phyloP scores from a whole-genome alignment of 2,329 filamentous ascomycete species.

The Aspergillus pseudoglaucus region DNA sequence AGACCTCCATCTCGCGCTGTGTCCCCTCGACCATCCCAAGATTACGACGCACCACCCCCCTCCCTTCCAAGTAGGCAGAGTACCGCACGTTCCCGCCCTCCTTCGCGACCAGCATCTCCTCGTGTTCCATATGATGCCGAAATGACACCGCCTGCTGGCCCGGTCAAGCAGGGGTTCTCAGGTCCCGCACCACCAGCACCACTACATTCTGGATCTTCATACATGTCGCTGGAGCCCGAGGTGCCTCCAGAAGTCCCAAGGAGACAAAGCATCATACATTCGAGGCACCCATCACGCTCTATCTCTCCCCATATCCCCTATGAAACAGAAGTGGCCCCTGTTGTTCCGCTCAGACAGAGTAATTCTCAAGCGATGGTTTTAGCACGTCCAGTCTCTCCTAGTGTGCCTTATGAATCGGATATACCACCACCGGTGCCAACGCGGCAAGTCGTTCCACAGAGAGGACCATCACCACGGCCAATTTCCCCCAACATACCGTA shows the following conservation, averaged over 20 bases:
- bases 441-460: conserved; percentile 8
- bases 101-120: background rate
- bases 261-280: background rate
- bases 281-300: background rate
- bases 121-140: background rate
- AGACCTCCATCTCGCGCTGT: conserved; percentile 21
- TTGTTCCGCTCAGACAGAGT: background rate
- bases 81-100: background rate
- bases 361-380: conserved; percentile 19
- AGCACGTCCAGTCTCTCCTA: conserved; percentile 17
- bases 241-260: background rate
- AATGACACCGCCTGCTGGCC: background rate
- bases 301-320: background rate
- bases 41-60: conserved; percentile 8
- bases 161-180: background rate
- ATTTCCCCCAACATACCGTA: conserved; percentile 13
- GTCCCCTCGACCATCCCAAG: conserved; percentile 19
- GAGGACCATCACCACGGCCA: conserved; percentile 21
- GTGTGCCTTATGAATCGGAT: conserved; percentile 4
- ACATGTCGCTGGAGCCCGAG: background rate
- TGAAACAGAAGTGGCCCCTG: background rate
- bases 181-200: background rate
- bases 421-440: conserved; percentile 8
- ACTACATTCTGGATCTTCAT: background rate
- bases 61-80: background rate